Conservation (phyloP, 2,329 filamentous ascomycete genomes). For the Microsporum audouinii region DNA sequence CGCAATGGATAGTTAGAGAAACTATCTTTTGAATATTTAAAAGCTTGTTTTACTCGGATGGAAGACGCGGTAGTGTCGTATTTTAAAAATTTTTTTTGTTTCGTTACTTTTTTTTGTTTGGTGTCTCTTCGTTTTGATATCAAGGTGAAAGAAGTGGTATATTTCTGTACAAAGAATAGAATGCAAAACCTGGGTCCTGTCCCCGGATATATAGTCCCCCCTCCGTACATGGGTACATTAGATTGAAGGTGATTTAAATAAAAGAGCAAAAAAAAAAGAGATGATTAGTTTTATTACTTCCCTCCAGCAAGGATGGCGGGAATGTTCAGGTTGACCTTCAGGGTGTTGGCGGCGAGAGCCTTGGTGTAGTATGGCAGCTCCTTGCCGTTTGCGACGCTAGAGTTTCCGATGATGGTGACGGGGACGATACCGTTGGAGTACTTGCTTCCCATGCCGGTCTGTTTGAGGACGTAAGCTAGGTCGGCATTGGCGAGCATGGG, state of each 20-base stretch:
- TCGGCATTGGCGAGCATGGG: slow-evolving; percentile 41
- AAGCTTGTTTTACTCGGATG: too few species aligned
- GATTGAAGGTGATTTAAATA: not conserved
- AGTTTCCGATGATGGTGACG: slow-evolving; percentile 41
- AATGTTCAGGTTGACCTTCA: slow-evolving; percentile 39
- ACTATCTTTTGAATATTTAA: too few species aligned
- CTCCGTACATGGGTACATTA: not conserved
- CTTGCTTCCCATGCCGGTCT: slow-evolving; percentile 21
- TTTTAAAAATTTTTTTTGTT: not conserved
- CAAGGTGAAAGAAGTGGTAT: not conserved
- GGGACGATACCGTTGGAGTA: slow-evolving; percentile 41
- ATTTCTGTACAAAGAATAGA: not conserved
- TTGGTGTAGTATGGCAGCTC: slow-evolving; percentile 44
- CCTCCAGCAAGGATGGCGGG: slow-evolving; percentile 17
- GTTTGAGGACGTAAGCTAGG: slow-evolving; percentile 26
- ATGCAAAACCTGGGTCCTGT: not conserved
- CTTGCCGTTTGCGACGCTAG: slow-evolving; percentile 38
- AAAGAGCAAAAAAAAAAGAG: not conserved
- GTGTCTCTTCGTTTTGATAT: not conserved
- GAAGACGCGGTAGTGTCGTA: too few species aligned
- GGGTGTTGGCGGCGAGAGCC: slow-evolving; percentile 38
- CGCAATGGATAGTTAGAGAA: too few species aligned
- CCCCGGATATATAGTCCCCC: not conserved
- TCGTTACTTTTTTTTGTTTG: not conserved
- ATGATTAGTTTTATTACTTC: not conserved